Percentiles rank a stretch among this genome's conserved stretches.
Conservation (phyloP, 805 yeast species). For the Metschnikowia reukaufii region DNA sequence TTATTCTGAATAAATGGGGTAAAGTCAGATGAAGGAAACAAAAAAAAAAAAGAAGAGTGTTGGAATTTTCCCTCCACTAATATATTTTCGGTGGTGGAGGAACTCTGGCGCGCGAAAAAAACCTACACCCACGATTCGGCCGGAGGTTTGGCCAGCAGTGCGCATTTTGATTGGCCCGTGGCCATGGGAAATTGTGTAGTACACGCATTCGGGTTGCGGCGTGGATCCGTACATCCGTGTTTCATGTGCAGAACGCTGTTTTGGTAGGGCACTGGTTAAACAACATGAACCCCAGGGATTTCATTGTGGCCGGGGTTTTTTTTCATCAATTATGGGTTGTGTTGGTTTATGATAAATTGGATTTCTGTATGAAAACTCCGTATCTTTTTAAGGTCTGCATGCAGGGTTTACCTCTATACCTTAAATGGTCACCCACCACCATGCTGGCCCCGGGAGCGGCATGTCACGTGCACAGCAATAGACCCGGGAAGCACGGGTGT, state of each 20-base stretch:
- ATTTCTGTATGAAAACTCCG: too few relatives aligned
- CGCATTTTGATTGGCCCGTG: slow-evolving; percentile 18
- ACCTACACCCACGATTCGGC: slow-evolving; percentile 21
- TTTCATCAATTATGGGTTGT: too few relatives aligned
- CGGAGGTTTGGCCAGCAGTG: slow-evolving; percentile 18
- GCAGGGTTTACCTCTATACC: too few relatives aligned
- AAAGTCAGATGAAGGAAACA: slow-evolving; percentile 20
- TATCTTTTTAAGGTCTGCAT: too few relatives aligned
- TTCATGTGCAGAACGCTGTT: neutral
- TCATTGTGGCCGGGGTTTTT: too few relatives aligned
- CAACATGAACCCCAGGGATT: too few relatives aligned
- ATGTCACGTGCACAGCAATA: too few relatives aligned
- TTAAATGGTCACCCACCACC: too few relatives aligned
- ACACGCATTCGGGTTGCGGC: slow-evolving; percentile 3
- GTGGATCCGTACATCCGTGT: neutral
- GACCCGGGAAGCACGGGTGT: too few relatives aligned
- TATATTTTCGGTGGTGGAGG: slow-evolving; percentile 21
- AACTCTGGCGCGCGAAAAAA: slow-evolving; percentile 19
- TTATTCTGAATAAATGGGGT: slow-evolving; percentile 15
- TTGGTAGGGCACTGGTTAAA: too few relatives aligned
- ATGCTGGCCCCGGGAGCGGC: too few relatives aligned
- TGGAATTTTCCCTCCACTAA: slow-evolving; percentile 15
- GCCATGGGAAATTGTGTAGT: neutral
- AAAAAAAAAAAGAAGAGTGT: slow-evolving; percentile 18
- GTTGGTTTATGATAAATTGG: too few relatives aligned